phyloP scores from a whole-genome alignment of 2,329 filamentous ascomycete genomes.

The Westerdykella sp. region DNA sequence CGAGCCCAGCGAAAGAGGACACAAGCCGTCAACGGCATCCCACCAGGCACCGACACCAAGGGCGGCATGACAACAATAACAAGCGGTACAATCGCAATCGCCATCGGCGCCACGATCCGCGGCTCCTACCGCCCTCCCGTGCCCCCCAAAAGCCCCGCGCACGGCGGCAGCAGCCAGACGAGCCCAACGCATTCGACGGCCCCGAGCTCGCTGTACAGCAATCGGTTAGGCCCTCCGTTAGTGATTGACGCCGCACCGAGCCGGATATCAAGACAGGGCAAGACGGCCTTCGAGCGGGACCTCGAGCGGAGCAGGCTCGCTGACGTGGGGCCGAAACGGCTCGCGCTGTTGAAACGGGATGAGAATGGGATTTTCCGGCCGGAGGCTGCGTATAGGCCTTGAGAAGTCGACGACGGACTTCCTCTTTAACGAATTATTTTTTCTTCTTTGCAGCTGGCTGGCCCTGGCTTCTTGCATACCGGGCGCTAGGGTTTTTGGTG shows the following conservation, averaged over 20 bases:
- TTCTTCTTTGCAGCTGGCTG: background rate
- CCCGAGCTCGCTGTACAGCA: background rate
- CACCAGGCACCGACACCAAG: background rate
- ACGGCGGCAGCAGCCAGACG: background rate
- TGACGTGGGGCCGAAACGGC: background rate
- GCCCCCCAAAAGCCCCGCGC: background rate
- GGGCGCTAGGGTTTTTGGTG: too few relatives aligned
- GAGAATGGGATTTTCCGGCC: background rate
- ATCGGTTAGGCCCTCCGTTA: too few relatives aligned
- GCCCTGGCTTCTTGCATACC: background rate
- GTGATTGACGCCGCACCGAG: too few relatives aligned
- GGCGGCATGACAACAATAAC: background rate
- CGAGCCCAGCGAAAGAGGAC: constrained; percentile 15
- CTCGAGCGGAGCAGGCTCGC: background rate
- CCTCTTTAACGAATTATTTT: background rate
- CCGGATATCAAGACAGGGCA: too few relatives aligned
- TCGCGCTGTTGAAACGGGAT: background rate
- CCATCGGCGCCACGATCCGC: background rate
- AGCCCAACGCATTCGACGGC: background rate
- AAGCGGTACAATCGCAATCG: background rate
- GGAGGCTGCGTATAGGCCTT: background rate
- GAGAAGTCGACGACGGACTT: background rate
- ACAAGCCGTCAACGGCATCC: background rate
- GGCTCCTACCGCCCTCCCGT: background rate
- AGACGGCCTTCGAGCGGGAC: background rate